phyloP scores from a whole-genome alignment of 148 eudicot species.

The Drosera capensis region DNA sequence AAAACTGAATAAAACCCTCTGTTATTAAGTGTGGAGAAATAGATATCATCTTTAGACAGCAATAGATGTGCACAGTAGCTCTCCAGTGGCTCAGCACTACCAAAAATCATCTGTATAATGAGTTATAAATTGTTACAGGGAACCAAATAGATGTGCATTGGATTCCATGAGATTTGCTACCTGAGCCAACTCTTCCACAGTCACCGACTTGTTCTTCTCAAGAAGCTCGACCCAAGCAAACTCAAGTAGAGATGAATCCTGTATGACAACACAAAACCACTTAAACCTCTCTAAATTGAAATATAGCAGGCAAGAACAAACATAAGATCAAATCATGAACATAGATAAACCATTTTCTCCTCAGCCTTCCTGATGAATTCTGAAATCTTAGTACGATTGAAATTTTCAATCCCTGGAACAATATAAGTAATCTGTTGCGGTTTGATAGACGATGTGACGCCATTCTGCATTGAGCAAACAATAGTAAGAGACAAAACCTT shows the following conservation, averaged over 20 bases:
- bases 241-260: slow-evolving; percentile 84
- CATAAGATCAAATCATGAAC: slow-evolving; percentile 2
- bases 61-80: slow-evolving; percentile 87
- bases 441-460: slow-evolving; percentile 60
- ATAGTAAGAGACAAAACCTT: neutral
- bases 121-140: slow-evolving; percentile 14
- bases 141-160: slow-evolving; percentile 7
- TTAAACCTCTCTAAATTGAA: slow-evolving; percentile 3
- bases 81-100: slow-evolving; percentile 74
- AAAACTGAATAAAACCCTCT: slow-evolving; percentile 54
- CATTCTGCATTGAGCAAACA: slow-evolving; percentile 44
- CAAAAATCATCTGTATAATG: slow-evolving; percentile 83
- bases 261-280: slow-evolving; percentile 6
- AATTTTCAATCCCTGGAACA: slow-evolving; percentile 72
- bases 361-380: slow-evolving; percentile 67
- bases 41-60: slow-evolving; percentile 75
- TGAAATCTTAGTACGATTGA: slow-evolving; percentile 48
- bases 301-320: neutral
- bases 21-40: slow-evolving; percentile 55
- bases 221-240: slow-evolving; percentile 97
- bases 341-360: slow-evolving; percentile 54
- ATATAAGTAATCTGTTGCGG: slow-evolving; percentile 90
- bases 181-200: slow-evolving; percentile 77
- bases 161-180: slow-evolving; percentile 25
- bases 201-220: slow-evolving; percentile 52